Evolutionary conservation across 306 rosid genomes (phyloP).

Genomic region (Albizia julibrissin): DNA sequence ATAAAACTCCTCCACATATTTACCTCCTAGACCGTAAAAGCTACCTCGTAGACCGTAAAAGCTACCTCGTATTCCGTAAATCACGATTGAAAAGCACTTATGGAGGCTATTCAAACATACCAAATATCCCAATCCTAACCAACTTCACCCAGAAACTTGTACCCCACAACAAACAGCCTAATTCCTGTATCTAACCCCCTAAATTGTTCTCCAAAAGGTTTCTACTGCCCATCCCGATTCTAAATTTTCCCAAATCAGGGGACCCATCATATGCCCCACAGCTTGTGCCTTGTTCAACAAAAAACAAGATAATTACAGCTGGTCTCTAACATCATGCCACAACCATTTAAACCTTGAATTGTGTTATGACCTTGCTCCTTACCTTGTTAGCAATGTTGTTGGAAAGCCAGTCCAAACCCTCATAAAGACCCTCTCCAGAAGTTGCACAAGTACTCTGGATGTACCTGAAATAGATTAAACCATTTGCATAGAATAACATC

Average conservation of each 20-base stretch:
- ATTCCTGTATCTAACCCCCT: neutral
- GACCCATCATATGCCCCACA: neutral
- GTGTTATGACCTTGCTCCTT: slow-evolving; percentile 30
- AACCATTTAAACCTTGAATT: slow-evolving; percentile 17
- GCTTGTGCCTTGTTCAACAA: neutral
- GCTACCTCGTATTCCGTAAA: too few species aligned
- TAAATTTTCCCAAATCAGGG: neutral
- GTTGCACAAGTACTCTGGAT: slow-evolving; percentile 99
- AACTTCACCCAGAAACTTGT: neutral
- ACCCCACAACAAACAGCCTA: neutral
- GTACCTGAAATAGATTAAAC: slow-evolving; percentile 67
- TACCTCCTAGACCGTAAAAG: too few species aligned
- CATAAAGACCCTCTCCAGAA: slow-evolving; percentile 97
- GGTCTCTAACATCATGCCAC: slow-evolving; percentile 1
- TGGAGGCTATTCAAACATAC: too few species aligned
- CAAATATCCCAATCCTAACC: neutral
- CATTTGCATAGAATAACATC: slow-evolving; percentile 31
- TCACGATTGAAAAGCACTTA: too few species aligned
- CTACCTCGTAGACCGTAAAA: too few species aligned
- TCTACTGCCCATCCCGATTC: neutral
- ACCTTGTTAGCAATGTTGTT: slow-evolving; percentile 81
- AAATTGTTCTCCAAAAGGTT: neutral
- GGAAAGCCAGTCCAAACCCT: slow-evolving; percentile 30
- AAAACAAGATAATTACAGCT: neutral
- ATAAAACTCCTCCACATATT: too few species aligned